Conservation (phyloP, 306 rosid species). For the Argentina anserina region DNA sequence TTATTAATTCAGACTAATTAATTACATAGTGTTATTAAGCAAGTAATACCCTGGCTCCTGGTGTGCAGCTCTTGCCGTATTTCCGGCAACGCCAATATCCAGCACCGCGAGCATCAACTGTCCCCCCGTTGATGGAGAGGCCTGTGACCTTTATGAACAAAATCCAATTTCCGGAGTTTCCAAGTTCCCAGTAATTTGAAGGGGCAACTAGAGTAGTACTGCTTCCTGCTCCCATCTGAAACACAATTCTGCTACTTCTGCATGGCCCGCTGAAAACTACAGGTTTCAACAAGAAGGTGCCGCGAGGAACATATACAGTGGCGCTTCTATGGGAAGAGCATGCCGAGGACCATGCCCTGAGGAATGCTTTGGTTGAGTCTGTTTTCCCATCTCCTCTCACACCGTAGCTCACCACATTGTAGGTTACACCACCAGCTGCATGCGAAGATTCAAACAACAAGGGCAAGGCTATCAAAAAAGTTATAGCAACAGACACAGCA, state of each 20-base stretch:
- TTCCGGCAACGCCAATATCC: conserved; percentile 17
- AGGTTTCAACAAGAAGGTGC: conserved; percentile 11
- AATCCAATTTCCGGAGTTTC: conserved; percentile 25
- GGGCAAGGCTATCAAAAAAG: not conserved
- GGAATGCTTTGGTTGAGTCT: conserved; percentile 21
- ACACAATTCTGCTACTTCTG: conserved; percentile 18
- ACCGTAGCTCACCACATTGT: conserved; percentile 29
- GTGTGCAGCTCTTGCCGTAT: conserved; percentile 11
- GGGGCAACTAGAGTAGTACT: conserved; percentile 24
- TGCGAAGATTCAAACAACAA: not conserved
- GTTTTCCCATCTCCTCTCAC: conserved; percentile 24
- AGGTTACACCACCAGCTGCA: conserved; percentile 2
- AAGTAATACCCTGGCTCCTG: conserved; percentile 23
- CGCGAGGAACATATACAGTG: conserved; percentile 27
- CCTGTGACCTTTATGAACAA: conserved; percentile 18
- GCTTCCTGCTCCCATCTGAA: conserved; percentile 21
- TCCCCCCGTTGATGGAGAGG: conserved; percentile 16
- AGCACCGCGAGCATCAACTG: conserved; percentile 14
- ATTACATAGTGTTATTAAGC: not conserved
- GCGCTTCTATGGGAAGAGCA: not conserved
- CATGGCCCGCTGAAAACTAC: conserved; percentile 22
- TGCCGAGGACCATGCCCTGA: conserved; percentile 24
- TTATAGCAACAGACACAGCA: not conserved
- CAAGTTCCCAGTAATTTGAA: conserved; percentile 24
- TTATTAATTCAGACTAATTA: not conserved